Evolutionary conservation across 2,329 filamentous ascomycete genomes (phyloP), one percentile per base, ranked within the genome.

Genomic region (Macrophomina phaseolina): DNA sequence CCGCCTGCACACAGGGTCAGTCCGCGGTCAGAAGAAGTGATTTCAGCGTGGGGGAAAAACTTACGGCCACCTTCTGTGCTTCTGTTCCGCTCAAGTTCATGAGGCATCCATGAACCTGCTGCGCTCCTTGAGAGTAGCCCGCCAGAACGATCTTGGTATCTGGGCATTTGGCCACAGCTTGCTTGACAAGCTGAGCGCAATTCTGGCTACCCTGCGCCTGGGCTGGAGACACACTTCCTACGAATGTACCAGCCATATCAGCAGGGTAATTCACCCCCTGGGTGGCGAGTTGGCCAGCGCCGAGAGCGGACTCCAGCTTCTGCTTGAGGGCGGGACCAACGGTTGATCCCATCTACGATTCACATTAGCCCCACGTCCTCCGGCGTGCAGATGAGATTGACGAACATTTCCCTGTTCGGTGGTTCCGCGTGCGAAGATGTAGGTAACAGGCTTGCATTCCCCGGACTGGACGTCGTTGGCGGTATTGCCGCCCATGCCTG

Each of bases 371-470:
- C 23, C 23, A 23, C 23, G 23, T 23, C 23, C 23, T 2, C 23
- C 23, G 23, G 23, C 23, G 2, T 23, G 23, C 23, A 23, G 23
- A 23, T 23, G 23, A 23, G 23, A 23, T 23, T 23, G 2, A 23
- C 23, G 23, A 23, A 23, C 23, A 23, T 23, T 87, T 51, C 84
- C 85, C 0, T 68, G 38, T 73, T 87, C 84, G 4, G 80, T 82
- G 4, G 85, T 86, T 6, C 86, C 85, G 16, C 85, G 81, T 18
- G 85, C 85, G 70, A 84, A 87, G 70, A 88, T 82, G 64, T 87
- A 75, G 7, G 84, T 87, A 68, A 85, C 79, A 40, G 77, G 71
- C 40, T 80, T 81, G 74, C 83, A 85, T 0, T 2, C 8, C 51
- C 67, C 49, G 12, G 73, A 46, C 8, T 32, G 71, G 46, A 77